Percentiles rank a stretch among this genome's conserved stretches.
These are phyloP conservation scores for Geotrichum citri-aurantii DNA, from an alignment of 1,139 yeast species.

Conservation along the genomic window DNA sequence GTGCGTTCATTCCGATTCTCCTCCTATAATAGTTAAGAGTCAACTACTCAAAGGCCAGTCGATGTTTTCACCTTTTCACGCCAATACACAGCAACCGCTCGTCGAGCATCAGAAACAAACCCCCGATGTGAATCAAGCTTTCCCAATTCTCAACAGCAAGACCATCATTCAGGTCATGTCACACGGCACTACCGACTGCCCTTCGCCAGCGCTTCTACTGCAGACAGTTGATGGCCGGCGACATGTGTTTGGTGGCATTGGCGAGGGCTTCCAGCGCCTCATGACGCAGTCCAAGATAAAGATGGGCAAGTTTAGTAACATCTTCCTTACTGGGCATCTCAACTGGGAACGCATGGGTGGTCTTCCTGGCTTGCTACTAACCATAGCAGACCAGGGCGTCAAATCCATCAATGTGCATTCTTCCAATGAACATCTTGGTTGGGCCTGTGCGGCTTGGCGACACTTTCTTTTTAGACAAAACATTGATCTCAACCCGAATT, in stretches of 20 bases:
- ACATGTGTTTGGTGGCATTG: conserved; percentile 70
- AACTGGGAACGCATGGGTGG: conserved; percentile 81
- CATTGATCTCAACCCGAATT: conserved; percentile 40
- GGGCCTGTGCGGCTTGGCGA: conserved; percentile 75
- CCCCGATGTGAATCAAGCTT: not conserved
- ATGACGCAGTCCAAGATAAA: conserved; percentile 40
- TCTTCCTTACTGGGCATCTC: conserved; percentile 70
- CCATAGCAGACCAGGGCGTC: conserved; percentile 77
- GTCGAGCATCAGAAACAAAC: not conserved
- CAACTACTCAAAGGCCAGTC: not conserved
- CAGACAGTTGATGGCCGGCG: conserved; percentile 48
- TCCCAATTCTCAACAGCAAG: conserved; percentile 22
- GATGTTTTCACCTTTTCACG: conserved; percentile 3
- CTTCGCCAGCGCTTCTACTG: conserved; percentile 55
- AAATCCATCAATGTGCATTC: conserved; percentile 44
- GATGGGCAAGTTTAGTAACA: conserved; percentile 46
- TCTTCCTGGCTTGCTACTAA: conserved; percentile 78
- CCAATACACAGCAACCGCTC: not conserved
- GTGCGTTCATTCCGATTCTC: not conserved
- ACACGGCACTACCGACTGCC: conserved; percentile 57
- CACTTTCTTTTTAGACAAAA: conserved; percentile 84
- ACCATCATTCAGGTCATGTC: conserved; percentile 36
- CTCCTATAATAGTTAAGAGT: not conserved
- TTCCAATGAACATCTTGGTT: conserved; percentile 41
- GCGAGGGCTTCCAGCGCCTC: conserved; percentile 82